Base-by-base conservation (phyloP, 805 yeast genomes). In the Naumovozyma castellii region DNA sequence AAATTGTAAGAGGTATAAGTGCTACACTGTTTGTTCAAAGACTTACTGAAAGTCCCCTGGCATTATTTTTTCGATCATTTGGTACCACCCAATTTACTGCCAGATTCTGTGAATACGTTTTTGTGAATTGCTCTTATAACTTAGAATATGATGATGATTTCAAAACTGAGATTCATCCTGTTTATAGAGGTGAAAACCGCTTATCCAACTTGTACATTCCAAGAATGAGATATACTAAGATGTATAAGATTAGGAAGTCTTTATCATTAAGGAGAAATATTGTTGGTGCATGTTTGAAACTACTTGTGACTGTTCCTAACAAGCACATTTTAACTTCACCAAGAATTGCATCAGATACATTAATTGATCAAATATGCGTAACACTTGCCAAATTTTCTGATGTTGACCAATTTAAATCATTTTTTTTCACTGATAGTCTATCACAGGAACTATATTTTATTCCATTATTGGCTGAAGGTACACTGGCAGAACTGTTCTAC, bases 401-500 rank as follows among this genome's bases (percentile, higher is more conserved):
- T 33, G 8, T 50, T 5, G 31, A 43, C 1, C 51, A 54, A 36
- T 51, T 56, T 32, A 38, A 41, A 35, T 42, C 47, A 2, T 57
- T 57, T 30, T 53, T 57, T 22, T 31, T 40, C 9, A 39, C 45
- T 8, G 40, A 38, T 13, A 40, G 43, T 18, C 15, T 46, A 13
- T 30, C 43, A 10, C 38, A 40, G 16, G 53, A 52, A 18, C 31
- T 49, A 12, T 46, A 42, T 16, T 48, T 46, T 20, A 36, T 57
- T 34, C 57, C 60, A 12, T 28, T 49, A 18, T 18, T 57, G 5
- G 54, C 55, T 10, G 59, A 57, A 30, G 45, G 42, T 9, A 43
- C 51, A 3, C 39, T 56, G 15, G 28, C 40, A 29, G 48, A 46
- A 36, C 28, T 48, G 19, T 37, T 35, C 5, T 9, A 29, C 5